Percentiles rank a stretch among this genome's conserved stretches.
phyloP scores from a whole-genome alignment of 805 yeast genomes.

The Ogataea kodamae region DNA sequence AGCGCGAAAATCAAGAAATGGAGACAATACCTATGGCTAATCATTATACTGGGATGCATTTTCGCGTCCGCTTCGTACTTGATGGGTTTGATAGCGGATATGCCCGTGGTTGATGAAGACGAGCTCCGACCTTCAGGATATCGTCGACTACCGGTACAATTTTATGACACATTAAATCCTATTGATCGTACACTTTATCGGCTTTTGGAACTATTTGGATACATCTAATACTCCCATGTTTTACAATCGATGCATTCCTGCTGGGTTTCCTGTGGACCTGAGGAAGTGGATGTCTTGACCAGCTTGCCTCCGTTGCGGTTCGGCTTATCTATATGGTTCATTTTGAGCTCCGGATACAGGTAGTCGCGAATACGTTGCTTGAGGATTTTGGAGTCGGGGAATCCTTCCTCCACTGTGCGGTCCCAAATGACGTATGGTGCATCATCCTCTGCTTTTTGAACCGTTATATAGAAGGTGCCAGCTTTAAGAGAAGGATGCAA shows the following conservation, averaged over 20 bases:
- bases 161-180: slow-evolving; percentile 16
- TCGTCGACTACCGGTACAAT: slow-evolving; percentile 16
- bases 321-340: slow-evolving; percentile 64
- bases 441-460: slow-evolving; percentile 33
- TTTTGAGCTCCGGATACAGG: slow-evolving; percentile 48
- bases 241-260: slow-evolving; percentile 30
- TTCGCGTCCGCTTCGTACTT: slow-evolving; percentile 13
- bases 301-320: slow-evolving; percentile 22
- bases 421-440: slow-evolving; percentile 53
- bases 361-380: slow-evolving; percentile 63
- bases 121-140: slow-evolving; percentile 19
- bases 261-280: too few relatives aligned
- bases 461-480: slow-evolving; percentile 60
- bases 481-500: slow-evolving; percentile 42
- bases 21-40: slow-evolving; percentile 3
- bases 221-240: slow-evolving; percentile 28
- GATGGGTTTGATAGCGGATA: slow-evolving; percentile 16
- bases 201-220: slow-evolving; percentile 16
- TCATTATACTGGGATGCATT: neutral
- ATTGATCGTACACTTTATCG: slow-evolving; percentile 13
- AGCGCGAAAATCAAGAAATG: slow-evolving; percentile 11
- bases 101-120: slow-evolving; percentile 15
- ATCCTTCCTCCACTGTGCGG: slow-evolving; percentile 61
- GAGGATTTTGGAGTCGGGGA: slow-evolving; percentile 80
- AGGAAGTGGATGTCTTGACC: slow-evolving; percentile 4